phyloP scores from a whole-genome alignment of 106 monocot species.

The Posidonia australis region DNA sequence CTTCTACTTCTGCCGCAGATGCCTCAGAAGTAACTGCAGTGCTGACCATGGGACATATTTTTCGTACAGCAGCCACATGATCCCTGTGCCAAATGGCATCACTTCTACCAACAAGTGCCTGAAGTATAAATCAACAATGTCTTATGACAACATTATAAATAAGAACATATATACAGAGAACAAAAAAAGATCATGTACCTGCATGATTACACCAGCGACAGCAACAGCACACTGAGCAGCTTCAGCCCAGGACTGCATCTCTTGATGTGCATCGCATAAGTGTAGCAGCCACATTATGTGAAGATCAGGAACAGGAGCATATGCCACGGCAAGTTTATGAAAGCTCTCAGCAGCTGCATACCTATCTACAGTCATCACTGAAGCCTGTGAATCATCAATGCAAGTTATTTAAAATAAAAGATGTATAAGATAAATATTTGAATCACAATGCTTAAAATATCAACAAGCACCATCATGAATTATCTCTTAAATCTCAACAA shows the following conservation, averaged over 20 bases:
- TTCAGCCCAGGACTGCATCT: conserved; percentile 99
- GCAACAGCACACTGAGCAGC: conserved; percentile 99
- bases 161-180: background rate
- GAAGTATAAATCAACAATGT: background rate
- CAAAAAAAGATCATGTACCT: conserved; percentile 30
- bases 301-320: conserved; percentile 94
- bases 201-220: conserved; percentile 99
- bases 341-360: conserved; percentile 97
- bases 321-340: conserved; percentile 84
- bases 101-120: conserved; percentile 97
- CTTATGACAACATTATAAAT: background rate
- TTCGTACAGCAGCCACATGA: conserved; percentile 67
- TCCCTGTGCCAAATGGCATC: conserved; percentile 94
- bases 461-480: too few relatives aligned
- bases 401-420: background rate
- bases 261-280: conserved; percentile 97
- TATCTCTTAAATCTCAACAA: too few relatives aligned
- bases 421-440: background rate
- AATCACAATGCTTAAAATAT: too few relatives aligned
- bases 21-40: conserved; percentile 59
- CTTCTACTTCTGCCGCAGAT: conserved; percentile 97
- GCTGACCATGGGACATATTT: conserved; percentile 91
- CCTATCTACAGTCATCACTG: conserved; percentile 65
- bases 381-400: conserved; percentile 38
- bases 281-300: conserved; percentile 97